Conservation (phyloP, 352 stramenopile genomes). For the Aphanomyces astaci region DNA sequence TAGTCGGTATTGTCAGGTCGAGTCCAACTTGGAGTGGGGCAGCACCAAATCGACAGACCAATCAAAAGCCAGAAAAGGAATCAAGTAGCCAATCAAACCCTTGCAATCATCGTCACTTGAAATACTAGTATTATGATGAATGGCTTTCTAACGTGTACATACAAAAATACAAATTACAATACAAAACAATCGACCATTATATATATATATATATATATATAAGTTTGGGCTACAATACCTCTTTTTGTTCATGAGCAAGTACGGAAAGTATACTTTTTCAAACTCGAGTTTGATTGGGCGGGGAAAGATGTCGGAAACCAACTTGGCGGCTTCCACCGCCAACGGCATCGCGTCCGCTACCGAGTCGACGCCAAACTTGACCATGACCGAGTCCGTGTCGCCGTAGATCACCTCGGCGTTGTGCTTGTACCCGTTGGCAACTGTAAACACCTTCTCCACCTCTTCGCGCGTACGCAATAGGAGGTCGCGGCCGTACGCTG, state of each 20-base stretch:
- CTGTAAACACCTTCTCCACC: slow-evolving; percentile 95
- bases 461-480: slow-evolving; percentile 96
- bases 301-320: slow-evolving; percentile 95
- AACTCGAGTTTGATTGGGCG: slow-evolving; percentile 98
- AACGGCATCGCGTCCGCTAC: slow-evolving; percentile 97
- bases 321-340: slow-evolving; percentile 93
- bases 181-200: too few relatives aligned
- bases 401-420: slow-evolving; percentile 98
- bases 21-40: too few relatives aligned
- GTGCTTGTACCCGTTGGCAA: slow-evolving; percentile 87
- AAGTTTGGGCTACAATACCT: too few relatives aligned
- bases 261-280: slow-evolving; percentile 99
- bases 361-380: slow-evolving; percentile 97
- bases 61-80: too few relatives aligned
- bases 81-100: too few relatives aligned
- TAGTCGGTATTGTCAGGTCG: too few relatives aligned
- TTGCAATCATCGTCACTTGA: too few relatives aligned
- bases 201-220: too few relatives aligned
- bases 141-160: too few relatives aligned
- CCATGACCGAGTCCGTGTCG: slow-evolving; percentile 99
- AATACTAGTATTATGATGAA: too few relatives aligned
- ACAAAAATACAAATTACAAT: too few relatives aligned
- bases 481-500: slow-evolving; percentile 95
- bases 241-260: slow-evolving; percentile 99
- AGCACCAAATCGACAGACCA: too few relatives aligned